These are phyloP conservation scores for Amanita pseudoporphyria DNA, from an alignment of 768 basidiomycete species.

Conservation along the genomic window DNA sequence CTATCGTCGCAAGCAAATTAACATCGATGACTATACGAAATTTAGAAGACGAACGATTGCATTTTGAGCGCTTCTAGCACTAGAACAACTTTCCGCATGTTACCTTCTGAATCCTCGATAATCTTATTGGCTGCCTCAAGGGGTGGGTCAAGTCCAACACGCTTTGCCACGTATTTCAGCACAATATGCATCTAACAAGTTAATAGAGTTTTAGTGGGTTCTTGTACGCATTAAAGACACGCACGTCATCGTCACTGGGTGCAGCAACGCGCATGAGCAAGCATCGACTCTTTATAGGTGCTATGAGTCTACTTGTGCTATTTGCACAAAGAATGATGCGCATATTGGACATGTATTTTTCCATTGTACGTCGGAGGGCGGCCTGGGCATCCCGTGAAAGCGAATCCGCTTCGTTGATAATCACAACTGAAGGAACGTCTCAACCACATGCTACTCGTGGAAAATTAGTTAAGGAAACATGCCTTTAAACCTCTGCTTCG, in stretches of 20 bases:
- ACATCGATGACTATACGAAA: neutral
- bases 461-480: slow-evolving; percentile 6
- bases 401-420: slow-evolving; percentile 96
- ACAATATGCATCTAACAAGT: slow-evolving; percentile 66
- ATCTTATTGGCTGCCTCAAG: slow-evolving; percentile 65
- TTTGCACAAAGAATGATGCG: slow-evolving; percentile 95
- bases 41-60: slow-evolving; percentile 63
- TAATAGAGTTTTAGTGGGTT: neutral
- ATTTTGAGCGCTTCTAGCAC: slow-evolving; percentile 94
- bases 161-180: slow-evolving; percentile 68
- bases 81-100: slow-evolving; percentile 89
- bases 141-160: slow-evolving; percentile 77
- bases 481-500: slow-evolving; percentile 98
- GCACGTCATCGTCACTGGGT: slow-evolving; percentile 68
- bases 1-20: slow-evolving; percentile 25
- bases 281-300: slow-evolving; percentile 94
- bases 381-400: slow-evolving; percentile 95
- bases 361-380: slow-evolving; percentile 95
- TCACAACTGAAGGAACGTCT: slow-evolving; percentile 55
- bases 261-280: slow-evolving; percentile 90
- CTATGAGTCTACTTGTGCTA: slow-evolving; percentile 90
- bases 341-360: slow-evolving; percentile 98
- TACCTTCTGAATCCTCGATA: slow-evolving; percentile 74
- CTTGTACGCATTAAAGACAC: slow-evolving; percentile 4
- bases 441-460: neutral